phyloP scores from a whole-genome alignment of 441 rosid species.

The Erodium chrysanthum region DNA sequence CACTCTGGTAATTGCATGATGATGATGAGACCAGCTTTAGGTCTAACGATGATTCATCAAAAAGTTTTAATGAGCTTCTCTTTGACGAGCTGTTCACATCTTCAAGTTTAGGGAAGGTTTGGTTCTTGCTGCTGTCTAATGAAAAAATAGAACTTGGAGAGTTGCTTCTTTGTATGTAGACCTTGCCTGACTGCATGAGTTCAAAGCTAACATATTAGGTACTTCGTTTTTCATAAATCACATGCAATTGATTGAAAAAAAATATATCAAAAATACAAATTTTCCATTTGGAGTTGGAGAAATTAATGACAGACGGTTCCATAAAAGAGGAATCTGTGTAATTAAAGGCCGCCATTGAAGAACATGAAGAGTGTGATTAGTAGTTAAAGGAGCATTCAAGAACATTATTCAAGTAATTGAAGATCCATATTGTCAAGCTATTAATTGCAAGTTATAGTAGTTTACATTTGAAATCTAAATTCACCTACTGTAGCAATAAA shows the following conservation, averaged over 20 bases:
- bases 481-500: no score
- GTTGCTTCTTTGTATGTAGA: constrained; percentile 56
- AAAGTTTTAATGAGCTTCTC: constrained; percentile 39
- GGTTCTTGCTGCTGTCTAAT: constrained; percentile 18
- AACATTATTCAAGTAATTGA: constrained; percentile 6
- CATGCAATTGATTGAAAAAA: neutral
- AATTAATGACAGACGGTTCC: no score
- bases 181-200: constrained; percentile 65
- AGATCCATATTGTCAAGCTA: constrained; percentile 10
- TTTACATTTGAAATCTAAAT: no score
- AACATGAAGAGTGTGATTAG: no score
- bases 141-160: constrained; percentile 33
- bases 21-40: constrained; percentile 41
- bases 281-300: neutral
- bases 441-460: neutral
- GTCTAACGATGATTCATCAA: constrained; percentile 49
- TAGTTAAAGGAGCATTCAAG: neutral
- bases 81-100: constrained; percentile 44
- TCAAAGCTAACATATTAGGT: neutral
- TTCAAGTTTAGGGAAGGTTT: constrained; percentile 3
- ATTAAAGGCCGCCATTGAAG: constrained; percentile 9
- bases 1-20: constrained; percentile 44
- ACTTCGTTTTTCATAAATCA: neutral
- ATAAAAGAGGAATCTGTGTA: neutral
- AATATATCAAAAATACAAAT: neutral